These are phyloP conservation scores for Paramecium pentaurelia DNA, from an alignment of 73 alveolate genomes.

Conservation along the genomic window DNA sequence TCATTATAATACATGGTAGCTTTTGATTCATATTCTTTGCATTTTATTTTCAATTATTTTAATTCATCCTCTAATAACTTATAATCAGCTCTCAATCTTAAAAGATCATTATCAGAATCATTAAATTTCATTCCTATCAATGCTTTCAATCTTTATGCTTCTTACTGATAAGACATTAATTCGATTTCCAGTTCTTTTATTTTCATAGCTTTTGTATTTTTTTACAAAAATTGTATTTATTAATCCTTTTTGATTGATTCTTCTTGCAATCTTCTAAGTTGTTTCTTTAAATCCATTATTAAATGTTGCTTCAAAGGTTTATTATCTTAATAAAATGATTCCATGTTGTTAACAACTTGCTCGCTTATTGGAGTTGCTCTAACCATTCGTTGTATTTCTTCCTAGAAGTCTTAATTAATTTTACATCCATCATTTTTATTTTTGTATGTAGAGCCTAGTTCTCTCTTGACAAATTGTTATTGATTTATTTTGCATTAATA, in stretches of 20 bases:
- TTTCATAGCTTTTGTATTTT: background rate
- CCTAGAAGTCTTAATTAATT: background rate
- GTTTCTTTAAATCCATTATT: background rate
- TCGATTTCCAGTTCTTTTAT: conserved; percentile 34
- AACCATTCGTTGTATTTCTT: background rate
- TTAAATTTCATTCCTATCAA: background rate
- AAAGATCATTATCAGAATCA: background rate
- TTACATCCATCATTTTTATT: conserved; percentile 11
- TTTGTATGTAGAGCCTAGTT: background rate
- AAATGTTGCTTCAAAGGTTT: background rate
- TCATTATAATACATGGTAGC: conserved; percentile 31
- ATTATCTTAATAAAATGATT: conserved; percentile 1
- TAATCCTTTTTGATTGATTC: background rate
- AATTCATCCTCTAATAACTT: background rate
- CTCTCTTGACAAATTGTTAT: background rate
- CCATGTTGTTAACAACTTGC: background rate
- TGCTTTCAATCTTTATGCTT: conserved; percentile 3
- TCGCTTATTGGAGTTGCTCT: background rate
- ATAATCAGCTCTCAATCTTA: background rate
- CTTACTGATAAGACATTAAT: conserved; percentile 1
- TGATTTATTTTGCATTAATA: conserved; percentile 9
- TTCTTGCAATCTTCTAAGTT: background rate
- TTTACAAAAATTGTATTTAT: background rate
- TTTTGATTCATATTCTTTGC: conserved; percentile 47
- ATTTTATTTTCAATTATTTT: background rate